These are phyloP conservation scores for Magnolia sinica DNA, from an alignment of 164 flowering plant genomes.

Conservation along the genomic window DNA sequence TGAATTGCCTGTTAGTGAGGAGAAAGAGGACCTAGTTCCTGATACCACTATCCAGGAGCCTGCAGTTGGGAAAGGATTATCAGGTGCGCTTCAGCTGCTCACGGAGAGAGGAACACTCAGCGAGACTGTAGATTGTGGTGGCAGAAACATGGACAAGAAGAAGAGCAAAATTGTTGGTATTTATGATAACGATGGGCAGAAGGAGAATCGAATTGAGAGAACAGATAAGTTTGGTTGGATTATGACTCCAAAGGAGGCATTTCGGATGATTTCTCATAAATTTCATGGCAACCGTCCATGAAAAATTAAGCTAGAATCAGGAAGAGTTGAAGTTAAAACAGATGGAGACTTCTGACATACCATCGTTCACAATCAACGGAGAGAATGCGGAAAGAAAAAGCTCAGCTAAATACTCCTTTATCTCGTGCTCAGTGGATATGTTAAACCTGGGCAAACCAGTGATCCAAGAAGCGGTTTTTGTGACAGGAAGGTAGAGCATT, in stretches of 20 bases:
- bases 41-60: slow-evolving; percentile 80
- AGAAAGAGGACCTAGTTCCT: slow-evolving; percentile 49
- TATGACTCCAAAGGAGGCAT: slow-evolving; percentile 98
- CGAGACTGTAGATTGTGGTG: slow-evolving; percentile 93
- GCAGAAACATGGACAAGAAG: slow-evolving; percentile 98
- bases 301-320: slow-evolving; percentile 93
- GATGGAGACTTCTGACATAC: slow-evolving; percentile 93
- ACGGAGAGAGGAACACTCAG: slow-evolving; percentile 94
- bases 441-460: slow-evolving; percentile 90
- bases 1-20: slow-evolving; percentile 37
- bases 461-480: slow-evolving; percentile 90
- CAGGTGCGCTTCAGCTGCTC: slow-evolving; percentile 77
- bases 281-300: slow-evolving; percentile 98
- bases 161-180: slow-evolving; percentile 96
- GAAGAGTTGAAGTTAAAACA: slow-evolving; percentile 89
- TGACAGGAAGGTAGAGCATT: slow-evolving; percentile 4
- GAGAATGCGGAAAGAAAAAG: slow-evolving; percentile 94
- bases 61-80: slow-evolving; percentile 84
- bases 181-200: slow-evolving; percentile 47
- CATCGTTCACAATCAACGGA: slow-evolving; percentile 72
- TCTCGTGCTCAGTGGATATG: slow-evolving; percentile 90
- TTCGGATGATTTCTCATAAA: slow-evolving; percentile 79
- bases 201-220: slow-evolving; percentile 82
- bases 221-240: slow-evolving; percentile 88
- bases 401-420: slow-evolving; percentile 67